phyloP scores from a whole-genome alignment of 108 stramenopile genomes.

The Cyclotella distinguenda region DNA sequence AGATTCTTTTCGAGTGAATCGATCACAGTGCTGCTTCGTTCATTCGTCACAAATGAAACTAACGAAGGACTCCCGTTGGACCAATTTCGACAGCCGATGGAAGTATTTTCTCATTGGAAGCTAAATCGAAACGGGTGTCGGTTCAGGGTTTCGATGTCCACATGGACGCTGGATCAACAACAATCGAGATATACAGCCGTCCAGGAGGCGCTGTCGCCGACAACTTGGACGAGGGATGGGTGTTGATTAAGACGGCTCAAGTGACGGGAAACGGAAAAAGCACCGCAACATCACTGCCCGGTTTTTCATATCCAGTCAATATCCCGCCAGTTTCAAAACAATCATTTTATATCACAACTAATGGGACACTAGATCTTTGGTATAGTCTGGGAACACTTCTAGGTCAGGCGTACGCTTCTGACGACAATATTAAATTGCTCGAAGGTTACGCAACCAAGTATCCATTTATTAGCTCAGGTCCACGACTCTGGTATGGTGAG shows the following conservation, averaged over 20 bases:
- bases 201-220: conserved; percentile 7
- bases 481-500: conserved; percentile 21
- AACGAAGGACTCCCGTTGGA: neutral
- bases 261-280: conserved; percentile 16
- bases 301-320: neutral
- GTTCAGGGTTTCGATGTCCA: conserved; percentile 15
- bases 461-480: neutral
- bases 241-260: conserved; percentile 6
- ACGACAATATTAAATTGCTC: conserved; percentile 3
- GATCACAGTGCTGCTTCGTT: neutral
- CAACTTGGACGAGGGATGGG: conserved; percentile 8
- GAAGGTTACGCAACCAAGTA: conserved; percentile 17
- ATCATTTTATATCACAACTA: conserved; percentile 16
- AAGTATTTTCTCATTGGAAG: conserved; percentile 8
- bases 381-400: conserved; percentile 3
- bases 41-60: neutral
- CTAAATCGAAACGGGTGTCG: conserved; percentile 5
- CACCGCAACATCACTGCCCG: conserved; percentile 4
- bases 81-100: too few relatives aligned
- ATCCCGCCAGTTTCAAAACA: conserved; percentile 9
- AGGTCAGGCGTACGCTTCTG: neutral
- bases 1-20: neutral
- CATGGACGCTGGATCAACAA: conserved; percentile 2
- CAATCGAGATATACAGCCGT: conserved; percentile 9
- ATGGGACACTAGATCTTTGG: conserved; percentile 5